A percentile compares a stretch with the other conserved stretches of the same genome.
phyloP scores from a whole-genome alignment of 768 basidiomycete species.

The Kwoniella dendrophila region DNA sequence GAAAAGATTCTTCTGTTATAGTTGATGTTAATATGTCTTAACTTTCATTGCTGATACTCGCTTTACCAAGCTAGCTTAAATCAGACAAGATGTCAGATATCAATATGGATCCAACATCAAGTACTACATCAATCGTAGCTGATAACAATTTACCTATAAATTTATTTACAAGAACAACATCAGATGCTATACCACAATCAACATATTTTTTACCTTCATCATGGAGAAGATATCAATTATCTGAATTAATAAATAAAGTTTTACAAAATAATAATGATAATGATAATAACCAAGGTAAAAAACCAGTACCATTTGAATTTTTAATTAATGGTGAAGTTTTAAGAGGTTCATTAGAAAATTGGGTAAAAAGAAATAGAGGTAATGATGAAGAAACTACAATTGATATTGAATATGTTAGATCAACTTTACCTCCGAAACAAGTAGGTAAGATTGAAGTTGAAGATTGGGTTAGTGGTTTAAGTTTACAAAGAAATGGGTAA shows the following conservation, averaged over 20 bases:
- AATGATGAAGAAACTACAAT: conserved; percentile 66
- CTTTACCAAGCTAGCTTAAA: background rate
- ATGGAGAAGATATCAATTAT: conserved; percentile 95
- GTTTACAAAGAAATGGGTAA: conserved; percentile 52
- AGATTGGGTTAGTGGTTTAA: conserved; percentile 81
- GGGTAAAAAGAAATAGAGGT: conserved; percentile 59
- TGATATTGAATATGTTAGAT: conserved; percentile 89
- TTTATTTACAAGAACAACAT: conserved; percentile 71
- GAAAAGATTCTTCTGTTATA: too few relatives aligned
- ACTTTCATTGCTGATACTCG: background rate
- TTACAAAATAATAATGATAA: conserved; percentile 61
- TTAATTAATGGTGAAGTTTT: conserved; percentile 80
- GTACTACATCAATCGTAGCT: conserved; percentile 13
- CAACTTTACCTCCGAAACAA: conserved; percentile 80
- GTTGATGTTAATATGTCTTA: background rate
- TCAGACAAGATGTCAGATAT: conserved; percentile 9
- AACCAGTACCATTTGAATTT: conserved; percentile 90
- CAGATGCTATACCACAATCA: conserved; percentile 76
- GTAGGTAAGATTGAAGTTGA: conserved; percentile 79
- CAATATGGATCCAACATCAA: conserved; percentile 18
- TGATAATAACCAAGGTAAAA: conserved; percentile 54
- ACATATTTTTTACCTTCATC: conserved; percentile 88
- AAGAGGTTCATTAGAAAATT: conserved; percentile 69
- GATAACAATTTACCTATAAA: conserved; percentile 49
- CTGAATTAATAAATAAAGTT: conserved; percentile 94